Base-by-base conservation (phyloP, 768 basidiomycete species). In the Rhodotorula graminis region DNA sequence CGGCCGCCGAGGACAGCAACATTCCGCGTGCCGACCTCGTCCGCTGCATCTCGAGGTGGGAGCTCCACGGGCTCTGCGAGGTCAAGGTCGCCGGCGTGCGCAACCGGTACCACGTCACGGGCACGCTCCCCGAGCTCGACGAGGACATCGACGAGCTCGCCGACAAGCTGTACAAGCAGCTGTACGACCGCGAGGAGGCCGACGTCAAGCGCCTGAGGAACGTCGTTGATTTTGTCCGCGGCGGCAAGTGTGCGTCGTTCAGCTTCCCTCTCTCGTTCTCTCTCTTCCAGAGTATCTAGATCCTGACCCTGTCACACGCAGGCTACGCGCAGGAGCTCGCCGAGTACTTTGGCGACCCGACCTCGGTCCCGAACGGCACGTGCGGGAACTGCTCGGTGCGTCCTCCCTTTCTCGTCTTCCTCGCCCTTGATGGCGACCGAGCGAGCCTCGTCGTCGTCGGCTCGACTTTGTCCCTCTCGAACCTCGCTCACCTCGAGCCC, bases 301-400 rank as follows among this genome's bases (percentile, higher is more conserved):
- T n/a, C n/a, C 37, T 42, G 44, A 33, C 37, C 44, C 25, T 25
- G 49, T 9, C 25, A 19, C 23, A 3, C 52, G 21, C 70, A 85
- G 84, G 85, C 76, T 80, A 84, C 53, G 81, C 84, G 21, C 81
- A 83, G 31, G 77, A 73, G 33, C 79, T 86, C 6, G 83, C 84
- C 1, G 68, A 72, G 23, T 83, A 85, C 74, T 85, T 86, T 63
- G 84, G 84, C 25, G 83, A 85, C 68, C 71, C 76, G 33, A 80
- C 80, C 46, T 82, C 81, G 14, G 82, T 85, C 1, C 82, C 83
- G 2, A 80, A 80, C 25, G 81, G 81, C 5, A 80, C 81, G 71
- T 86, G 85, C 69, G 82, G 80, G 1, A 73, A 72, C 21, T 86
- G 85, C 80, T 83, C 82, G 3, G 74, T 75, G 27, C 37, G 62